phyloP scores from a whole-genome alignment of 140 eudicot species.

The Ambrosia hybrid region DNA sequence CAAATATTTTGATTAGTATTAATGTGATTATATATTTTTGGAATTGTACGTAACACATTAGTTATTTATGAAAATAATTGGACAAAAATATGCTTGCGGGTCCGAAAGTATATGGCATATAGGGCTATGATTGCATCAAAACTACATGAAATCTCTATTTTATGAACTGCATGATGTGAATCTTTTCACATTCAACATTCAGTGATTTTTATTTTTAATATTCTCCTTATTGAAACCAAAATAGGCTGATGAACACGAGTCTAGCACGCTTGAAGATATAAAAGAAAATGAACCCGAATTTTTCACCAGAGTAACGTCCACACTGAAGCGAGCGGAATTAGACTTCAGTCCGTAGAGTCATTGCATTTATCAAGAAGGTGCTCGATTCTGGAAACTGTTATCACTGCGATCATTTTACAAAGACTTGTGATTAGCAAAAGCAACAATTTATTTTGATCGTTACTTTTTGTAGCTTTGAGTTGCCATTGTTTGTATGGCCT shows the following conservation, averaged over 20 bases:
- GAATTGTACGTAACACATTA: neutral
- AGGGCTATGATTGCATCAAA: neutral
- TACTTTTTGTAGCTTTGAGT: neutral
- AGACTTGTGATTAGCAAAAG: neutral
- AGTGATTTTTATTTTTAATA: neutral
- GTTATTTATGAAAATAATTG: neutral
- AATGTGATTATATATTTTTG: neutral
- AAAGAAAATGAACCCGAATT: conserved; percentile 66
- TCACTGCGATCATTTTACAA: neutral
- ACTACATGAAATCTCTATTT: too few species aligned
- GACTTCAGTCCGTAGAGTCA: conserved; percentile 49
- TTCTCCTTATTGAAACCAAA: neutral
- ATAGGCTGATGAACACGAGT: conserved; percentile 93
- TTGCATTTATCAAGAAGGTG: conserved; percentile 23
- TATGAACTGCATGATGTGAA: conserved; percentile 4
- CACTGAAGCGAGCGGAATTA: conserved; percentile 68
- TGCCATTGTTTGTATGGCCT: conserved; percentile 5
- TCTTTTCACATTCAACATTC: conserved; percentile 13
- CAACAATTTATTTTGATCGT: neutral
- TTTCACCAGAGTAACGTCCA: conserved; percentile 64
- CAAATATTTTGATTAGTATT: neutral
- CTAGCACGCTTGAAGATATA: conserved; percentile 71
- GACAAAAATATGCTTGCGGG: neutral
- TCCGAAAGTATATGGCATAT: neutral
- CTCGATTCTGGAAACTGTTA: neutral